Percentiles rank a stretch among this genome's conserved stretches.
Conservation (phyloP, 257 asterid genomes). For the Rhazya stricta region DNA sequence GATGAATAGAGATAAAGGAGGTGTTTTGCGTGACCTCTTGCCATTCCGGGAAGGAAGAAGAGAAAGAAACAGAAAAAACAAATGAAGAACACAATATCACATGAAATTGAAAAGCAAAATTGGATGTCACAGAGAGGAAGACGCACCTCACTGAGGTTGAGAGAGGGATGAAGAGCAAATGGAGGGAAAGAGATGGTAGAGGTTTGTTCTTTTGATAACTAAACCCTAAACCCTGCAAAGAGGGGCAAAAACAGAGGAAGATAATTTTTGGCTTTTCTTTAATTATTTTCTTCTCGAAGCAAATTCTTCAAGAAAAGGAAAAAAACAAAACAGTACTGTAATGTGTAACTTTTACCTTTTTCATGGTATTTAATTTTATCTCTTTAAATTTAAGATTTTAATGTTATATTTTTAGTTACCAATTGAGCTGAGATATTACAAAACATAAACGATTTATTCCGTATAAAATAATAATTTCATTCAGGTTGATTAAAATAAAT, state of each 20-base stretch:
- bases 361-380: too few species aligned
- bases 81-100: not conserved
- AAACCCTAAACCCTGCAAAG: slow-evolving; percentile 22
- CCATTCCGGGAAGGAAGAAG: slow-evolving; percentile 32
- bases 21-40: slow-evolving; percentile 42
- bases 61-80: not conserved
- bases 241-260: not conserved
- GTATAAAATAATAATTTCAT: too few species aligned
- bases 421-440: too few species aligned
- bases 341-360: too few species aligned
- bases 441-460: too few species aligned
- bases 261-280: too few species aligned
- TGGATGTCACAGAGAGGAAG: not conserved
- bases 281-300: too few species aligned
- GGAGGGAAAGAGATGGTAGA: slow-evolving; percentile 12
- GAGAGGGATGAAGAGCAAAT: not conserved
- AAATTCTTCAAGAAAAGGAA: too few species aligned
- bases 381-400: too few species aligned
- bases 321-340: too few species aligned
- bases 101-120: not conserved
- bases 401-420: too few species aligned
- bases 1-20: slow-evolving; percentile 43
- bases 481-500: too few species aligned
- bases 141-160: not conserved
- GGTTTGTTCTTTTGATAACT: not conserved